Evolutionary conservation across 768 basidiomycete genomes (phyloP).

Genomic region (Termitomyces sp.): DNA sequence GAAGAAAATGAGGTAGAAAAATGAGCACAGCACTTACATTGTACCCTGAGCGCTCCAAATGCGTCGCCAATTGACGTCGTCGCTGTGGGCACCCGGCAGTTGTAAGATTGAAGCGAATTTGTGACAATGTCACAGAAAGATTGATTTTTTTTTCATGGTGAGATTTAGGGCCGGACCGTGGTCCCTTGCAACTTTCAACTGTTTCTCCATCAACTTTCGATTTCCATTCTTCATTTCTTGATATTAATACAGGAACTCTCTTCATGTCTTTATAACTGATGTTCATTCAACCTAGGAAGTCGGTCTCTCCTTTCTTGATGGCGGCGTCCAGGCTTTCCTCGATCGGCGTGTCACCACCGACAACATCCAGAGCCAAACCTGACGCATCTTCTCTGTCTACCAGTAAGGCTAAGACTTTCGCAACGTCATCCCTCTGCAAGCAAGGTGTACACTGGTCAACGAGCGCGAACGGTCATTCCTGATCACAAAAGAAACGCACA

Average conservation of each 20-base stretch:
- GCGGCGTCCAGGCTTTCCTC: conserved; percentile 47
- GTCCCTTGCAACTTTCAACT: not conserved
- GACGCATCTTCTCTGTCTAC: conserved; percentile 51
- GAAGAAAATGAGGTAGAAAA: not conserved
- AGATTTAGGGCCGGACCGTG: conserved; percentile 13
- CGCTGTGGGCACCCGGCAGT: not conserved
- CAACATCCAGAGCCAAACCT: conserved; percentile 60
- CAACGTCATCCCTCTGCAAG: conserved; percentile 49
- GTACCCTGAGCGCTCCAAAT: not conserved
- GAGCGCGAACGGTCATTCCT: not conserved
- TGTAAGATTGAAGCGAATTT: not conserved
- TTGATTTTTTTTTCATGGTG: not conserved
- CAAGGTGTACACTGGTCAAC: not conserved
- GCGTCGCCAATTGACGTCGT: not conserved
- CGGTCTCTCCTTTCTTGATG: conserved; percentile 48
- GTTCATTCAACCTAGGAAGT: conserved; percentile 32
- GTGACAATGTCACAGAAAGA: not conserved
- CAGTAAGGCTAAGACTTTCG: conserved; percentile 43
- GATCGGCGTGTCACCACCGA: conserved; percentile 49
- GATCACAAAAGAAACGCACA: conserved; percentile 31
- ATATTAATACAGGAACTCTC: not conserved
- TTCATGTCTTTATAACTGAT: not conserved
- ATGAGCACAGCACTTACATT: not conserved
- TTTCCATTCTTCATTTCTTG: not conserved
- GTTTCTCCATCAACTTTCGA: no score